Conservation (phyloP, 306 rosid species). For the Acacia crassicarpa region DNA sequence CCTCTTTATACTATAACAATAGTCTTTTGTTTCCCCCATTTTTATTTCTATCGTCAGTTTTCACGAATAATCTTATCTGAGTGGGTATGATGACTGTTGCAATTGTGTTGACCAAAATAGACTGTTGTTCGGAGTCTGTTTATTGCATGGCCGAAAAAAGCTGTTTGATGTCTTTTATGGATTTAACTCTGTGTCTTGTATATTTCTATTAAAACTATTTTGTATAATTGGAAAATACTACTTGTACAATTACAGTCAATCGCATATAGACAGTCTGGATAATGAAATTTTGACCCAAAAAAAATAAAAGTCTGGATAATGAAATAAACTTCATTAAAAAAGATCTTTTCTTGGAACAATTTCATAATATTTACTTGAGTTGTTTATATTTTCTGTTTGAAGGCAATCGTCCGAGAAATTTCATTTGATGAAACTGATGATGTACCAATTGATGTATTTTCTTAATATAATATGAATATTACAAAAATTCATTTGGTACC, state of each 20-base stretch:
- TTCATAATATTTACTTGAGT: slow-evolving; percentile 1
- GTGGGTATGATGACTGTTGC: background rate
- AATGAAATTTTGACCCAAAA: no score
- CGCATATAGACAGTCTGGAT: background rate
- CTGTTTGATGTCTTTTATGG: slow-evolving; percentile 11
- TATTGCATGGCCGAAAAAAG: background rate
- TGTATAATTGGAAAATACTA: background rate
- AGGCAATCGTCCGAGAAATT: slow-evolving; percentile 2
- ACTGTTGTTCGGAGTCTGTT: background rate
- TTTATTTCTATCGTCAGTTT: background rate
- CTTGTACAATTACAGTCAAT: background rate
- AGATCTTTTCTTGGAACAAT: background rate
- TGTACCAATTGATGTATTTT: background rate
- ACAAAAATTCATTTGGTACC: no score
- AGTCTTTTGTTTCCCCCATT: no score
- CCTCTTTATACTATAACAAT: background rate
- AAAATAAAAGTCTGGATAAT: background rate
- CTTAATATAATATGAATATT: background rate
- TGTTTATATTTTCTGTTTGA: slow-evolving; percentile 13
- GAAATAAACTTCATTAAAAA: background rate
- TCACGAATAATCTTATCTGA: background rate
- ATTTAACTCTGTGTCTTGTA: background rate
- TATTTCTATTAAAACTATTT: background rate
- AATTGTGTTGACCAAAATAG: background rate
- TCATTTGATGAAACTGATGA: slow-evolving; percentile 18